phyloP scores from a whole-genome alignment of 331 rosid genomes.

The Prunus yedoensis region DNA sequence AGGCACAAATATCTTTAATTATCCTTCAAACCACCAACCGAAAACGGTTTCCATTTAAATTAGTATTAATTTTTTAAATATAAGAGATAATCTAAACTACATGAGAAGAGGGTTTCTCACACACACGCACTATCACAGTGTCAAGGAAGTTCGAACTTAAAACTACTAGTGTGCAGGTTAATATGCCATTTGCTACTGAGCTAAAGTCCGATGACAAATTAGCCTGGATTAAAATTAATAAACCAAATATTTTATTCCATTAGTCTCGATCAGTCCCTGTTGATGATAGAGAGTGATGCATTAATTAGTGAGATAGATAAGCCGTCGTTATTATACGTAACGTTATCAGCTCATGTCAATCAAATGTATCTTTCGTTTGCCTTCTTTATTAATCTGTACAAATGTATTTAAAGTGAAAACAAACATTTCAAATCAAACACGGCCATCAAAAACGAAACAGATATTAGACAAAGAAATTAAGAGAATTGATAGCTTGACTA shows the following conservation, averaged over 20 bases:
- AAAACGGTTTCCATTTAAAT: no score
- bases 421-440: neutral
- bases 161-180: accelerated
- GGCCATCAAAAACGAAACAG: conserved; percentile 2
- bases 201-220: no score
- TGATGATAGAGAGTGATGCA: neutral
- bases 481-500: conserved; percentile 32
- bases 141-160: accelerated
- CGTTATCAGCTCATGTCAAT: neutral
- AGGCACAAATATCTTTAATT: no score
- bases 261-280: neutral
- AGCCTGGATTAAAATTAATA: no score
- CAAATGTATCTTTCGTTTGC: neutral
- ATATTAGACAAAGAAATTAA: conserved; percentile 4
- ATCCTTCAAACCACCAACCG: no score
- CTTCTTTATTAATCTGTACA: neutral
- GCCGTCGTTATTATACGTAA: neutral
- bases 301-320: neutral
- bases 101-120: accelerated
- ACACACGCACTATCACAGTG: no score
- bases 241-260: neutral
- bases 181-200: no score
- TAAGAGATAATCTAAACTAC: no score
- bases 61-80: no score
- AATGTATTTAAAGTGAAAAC: conserved; percentile 23